Base-by-base conservation (phyloP, 2,329 filamentous ascomycete genomes). In the Exophiala lecanii-corni region DNA sequence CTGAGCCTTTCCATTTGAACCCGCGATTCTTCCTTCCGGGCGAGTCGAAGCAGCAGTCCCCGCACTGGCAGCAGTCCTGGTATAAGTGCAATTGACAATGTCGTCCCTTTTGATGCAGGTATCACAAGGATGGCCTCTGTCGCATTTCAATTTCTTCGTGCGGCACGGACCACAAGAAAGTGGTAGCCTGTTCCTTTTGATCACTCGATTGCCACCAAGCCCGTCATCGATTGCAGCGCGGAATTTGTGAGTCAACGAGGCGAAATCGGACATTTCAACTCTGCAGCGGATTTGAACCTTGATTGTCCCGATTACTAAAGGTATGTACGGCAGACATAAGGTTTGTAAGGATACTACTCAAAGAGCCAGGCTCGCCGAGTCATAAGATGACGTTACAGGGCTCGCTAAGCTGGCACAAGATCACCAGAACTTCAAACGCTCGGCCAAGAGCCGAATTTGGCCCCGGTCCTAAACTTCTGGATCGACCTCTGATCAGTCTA, bases 131-230 rank as follows among this genome's bases (percentile, higher is more conserved):
- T 51, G 10, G 55, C 56, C 51, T 59, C 64, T 55, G 59, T 62
- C 34, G 43, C 66, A 69, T 57, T 66, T 69, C 42, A 69, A 65
- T 44, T 69, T 69, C 35, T 66, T 62, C 12, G 60, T 57, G 20
- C 66, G 60, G 55, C 66, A 69, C n/a, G 53, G 51, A 13, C 49
- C 47, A 36, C 59, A 61, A 18, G 59, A 95, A 32, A 97, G 73
- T 36, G 91, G 91, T 12, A 96, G 84, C 48, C 91, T 76, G 60
- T 96, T 96, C 62, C 91, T 80, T 71, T 92, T 94, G 54, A 88
- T 82, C 47, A 96, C 84, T 36, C 53, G 54, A 47, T 47, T 42
- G 17, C 16, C 37, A 17, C 42, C 43, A 9, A 21, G 12, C 7
- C 28, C 35, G 58, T 84, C 94, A 81, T 84, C 45, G 82, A 86